phyloP scores from a whole-genome alignment of 768 basidiomycete genomes.

The Boletus pseudopeckii region DNA sequence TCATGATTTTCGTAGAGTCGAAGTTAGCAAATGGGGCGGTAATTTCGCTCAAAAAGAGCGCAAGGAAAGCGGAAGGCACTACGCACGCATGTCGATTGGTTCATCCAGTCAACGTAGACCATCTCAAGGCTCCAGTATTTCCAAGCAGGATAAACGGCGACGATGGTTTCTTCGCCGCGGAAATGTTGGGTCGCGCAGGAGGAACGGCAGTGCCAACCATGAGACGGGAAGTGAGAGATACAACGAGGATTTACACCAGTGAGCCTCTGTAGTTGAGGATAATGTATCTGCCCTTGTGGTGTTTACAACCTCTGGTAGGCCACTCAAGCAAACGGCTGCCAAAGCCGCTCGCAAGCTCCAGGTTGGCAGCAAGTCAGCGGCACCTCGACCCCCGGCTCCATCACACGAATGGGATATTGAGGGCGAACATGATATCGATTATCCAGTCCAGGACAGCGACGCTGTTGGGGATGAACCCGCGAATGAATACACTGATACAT shows the following conservation, averaged over 20 bases:
- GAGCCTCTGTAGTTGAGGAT: neutral
- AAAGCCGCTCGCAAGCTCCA: slow-evolving; percentile 19
- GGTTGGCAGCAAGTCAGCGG: slow-evolving; percentile 12
- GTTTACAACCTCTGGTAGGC: slow-evolving; percentile 12
- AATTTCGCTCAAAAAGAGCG: slow-evolving; percentile 6
- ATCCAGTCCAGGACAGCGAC: slow-evolving; percentile 2
- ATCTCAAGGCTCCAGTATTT: neutral
- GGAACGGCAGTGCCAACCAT: neutral
- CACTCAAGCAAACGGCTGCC: neutral
- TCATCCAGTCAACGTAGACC: slow-evolving; percentile 1
- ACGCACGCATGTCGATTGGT: slow-evolving; percentile 22
- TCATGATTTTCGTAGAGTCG: neutral
- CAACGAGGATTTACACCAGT: slow-evolving; percentile 7
- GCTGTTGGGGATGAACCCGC: neutral
- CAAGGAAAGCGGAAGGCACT: neutral
- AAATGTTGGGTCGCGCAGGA: slow-evolving; percentile 2
- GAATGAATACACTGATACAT: neutral
- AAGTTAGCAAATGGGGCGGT: slow-evolving; percentile 2
- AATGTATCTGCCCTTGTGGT: neutral
- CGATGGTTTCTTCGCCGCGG: slow-evolving; percentile 16
- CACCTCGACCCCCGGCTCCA: neutral
- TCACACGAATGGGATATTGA: slow-evolving; percentile 4
- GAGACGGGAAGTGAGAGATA: neutral
- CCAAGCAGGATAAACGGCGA: slow-evolving; percentile 2
- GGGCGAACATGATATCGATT: neutral